Evolutionary conservation across 106 monocot genomes (phyloP).

Genomic region (Apostasia ramifera): DNA sequence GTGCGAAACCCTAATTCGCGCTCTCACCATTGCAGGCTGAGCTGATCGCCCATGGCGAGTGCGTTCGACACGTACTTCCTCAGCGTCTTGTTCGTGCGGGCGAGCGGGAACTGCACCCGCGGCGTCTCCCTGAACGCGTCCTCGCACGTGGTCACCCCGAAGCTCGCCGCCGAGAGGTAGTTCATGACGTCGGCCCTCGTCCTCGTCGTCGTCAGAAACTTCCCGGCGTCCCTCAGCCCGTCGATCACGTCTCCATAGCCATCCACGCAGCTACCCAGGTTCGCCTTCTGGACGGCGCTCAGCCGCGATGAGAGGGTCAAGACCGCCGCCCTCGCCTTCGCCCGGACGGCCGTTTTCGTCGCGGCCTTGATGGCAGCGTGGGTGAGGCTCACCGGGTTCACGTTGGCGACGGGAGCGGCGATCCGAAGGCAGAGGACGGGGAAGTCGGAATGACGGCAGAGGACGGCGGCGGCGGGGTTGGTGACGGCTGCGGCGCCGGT

Average conservation of each 20-base stretch:
- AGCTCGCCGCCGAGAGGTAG: conserved; percentile 9
- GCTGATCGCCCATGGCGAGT: conserved; percentile 7
- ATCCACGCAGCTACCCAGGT: neutral
- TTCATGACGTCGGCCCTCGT: conserved; percentile 6
- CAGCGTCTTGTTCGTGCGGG: neutral
- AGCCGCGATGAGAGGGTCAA: neutral
- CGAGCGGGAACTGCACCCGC: neutral
- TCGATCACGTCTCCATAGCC: conserved; percentile 7
- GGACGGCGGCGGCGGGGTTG: neutral
- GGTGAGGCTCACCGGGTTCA: neutral
- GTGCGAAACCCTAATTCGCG: too few relatives aligned
- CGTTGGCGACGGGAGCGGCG: neutral
- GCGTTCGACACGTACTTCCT: conserved; percentile 10
- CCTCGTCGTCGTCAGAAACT: neutral
- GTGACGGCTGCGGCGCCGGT: too few relatives aligned
- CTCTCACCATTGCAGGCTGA: conserved; percentile 4
- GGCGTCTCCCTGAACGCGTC: neutral
- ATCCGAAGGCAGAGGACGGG: conserved; percentile 6
- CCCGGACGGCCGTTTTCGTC: neutral
- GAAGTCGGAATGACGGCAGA: conserved; percentile 7
- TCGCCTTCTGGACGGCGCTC: neutral
- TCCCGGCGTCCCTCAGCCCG: neutral
- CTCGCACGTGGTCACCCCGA: conserved; percentile 5
- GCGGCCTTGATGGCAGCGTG: neutral
- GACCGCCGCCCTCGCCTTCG: neutral